A percentile compares a stretch with the other conserved stretches of the same genome.
Conservation (phyloP, 2,329 filamentous ascomycete species). For the Colletotrichum camelliae region DNA sequence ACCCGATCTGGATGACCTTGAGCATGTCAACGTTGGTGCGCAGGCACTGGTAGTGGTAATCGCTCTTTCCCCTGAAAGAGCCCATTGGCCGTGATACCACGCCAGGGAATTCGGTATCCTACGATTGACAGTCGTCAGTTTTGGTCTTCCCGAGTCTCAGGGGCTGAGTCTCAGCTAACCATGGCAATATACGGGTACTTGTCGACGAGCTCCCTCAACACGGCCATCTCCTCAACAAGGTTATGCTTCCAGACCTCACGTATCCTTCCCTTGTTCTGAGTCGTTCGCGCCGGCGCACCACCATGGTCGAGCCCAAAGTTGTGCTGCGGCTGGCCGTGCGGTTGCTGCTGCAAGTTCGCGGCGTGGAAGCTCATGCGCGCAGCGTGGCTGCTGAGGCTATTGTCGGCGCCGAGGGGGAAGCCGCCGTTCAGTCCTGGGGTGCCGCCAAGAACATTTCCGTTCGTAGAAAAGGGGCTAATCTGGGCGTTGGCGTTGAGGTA, state of each 20-base stretch:
- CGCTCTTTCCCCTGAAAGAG: conserved; percentile 90
- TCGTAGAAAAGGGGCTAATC: conserved; percentile 71
- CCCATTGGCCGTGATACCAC: conserved; percentile 96
- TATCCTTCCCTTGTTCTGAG: conserved; percentile 82
- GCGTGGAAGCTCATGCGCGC: conserved; percentile 89
- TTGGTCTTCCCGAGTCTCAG: not conserved
- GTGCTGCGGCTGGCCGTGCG: conserved; percentile 50
- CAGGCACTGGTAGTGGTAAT: conserved; percentile 98
- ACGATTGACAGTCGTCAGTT: conserved; percentile 19
- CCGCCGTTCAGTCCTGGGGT: conserved; percentile 62
- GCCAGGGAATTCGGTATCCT: conserved; percentile 99
- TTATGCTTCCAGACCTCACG: conserved; percentile 96
- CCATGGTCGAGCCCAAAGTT: conserved; percentile 20
- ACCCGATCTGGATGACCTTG: conserved; percentile 95
- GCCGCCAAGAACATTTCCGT: conserved; percentile 61
- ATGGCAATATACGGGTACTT: conserved; percentile 97
- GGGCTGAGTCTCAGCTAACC: conserved; percentile 62
- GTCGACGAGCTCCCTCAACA: conserved; percentile 82
- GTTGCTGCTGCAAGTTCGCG: conserved; percentile 61
- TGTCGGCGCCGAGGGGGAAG: conserved; percentile 64
- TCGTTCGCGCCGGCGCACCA: conserved; percentile 47
- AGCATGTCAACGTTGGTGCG: conserved; percentile 97
- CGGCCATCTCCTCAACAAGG: conserved; percentile 86
- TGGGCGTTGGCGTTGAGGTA: conserved; percentile 74
- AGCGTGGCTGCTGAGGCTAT: conserved; percentile 84